Percentiles rank a stretch among this genome's conserved stretches.
phyloP scores from a whole-genome alignment of 192 early-diverging fungal species.

The Rhizophagus clarus region DNA sequence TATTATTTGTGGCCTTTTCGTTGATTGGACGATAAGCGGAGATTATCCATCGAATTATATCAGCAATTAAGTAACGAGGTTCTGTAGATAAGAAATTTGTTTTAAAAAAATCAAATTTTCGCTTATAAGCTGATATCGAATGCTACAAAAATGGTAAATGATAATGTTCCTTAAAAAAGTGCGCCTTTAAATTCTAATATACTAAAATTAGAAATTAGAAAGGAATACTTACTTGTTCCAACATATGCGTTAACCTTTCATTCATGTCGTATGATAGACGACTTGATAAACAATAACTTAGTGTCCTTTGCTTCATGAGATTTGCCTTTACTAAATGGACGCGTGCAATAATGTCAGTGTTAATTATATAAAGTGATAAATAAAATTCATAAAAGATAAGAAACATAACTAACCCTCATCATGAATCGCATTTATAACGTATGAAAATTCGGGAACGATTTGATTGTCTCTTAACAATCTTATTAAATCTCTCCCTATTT shows the following conservation, averaged over 20 bases:
- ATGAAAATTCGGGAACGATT: background rate
- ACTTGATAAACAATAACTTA: slow-evolving; percentile 9
- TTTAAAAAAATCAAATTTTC: background rate
- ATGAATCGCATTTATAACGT: background rate
- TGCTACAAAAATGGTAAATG: background rate
- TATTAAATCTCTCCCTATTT: slow-evolving; percentile 1
- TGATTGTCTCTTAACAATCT: background rate
- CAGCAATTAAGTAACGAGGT: background rate
- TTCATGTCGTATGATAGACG: background rate
- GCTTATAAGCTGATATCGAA: background rate
- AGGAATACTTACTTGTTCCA: slow-evolving; percentile 4
- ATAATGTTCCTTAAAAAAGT: background rate
- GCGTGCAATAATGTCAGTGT: background rate
- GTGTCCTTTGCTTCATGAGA: background rate
- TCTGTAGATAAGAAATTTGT: background rate
- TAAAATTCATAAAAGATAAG: background rate
- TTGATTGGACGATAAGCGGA: background rate
- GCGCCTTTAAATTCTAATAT: background rate
- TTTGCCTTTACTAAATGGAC: background rate
- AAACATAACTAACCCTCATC: background rate
- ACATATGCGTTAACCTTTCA: background rate
- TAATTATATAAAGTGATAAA: background rate
- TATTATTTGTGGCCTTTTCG: background rate
- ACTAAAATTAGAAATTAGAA: background rate
- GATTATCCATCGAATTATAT: slow-evolving; percentile 13